Evolutionary conservation across 345 rosid genomes (phyloP), one percentile per base, ranked within the genome.

Genomic region (Gossypium longicalyx): DNA sequence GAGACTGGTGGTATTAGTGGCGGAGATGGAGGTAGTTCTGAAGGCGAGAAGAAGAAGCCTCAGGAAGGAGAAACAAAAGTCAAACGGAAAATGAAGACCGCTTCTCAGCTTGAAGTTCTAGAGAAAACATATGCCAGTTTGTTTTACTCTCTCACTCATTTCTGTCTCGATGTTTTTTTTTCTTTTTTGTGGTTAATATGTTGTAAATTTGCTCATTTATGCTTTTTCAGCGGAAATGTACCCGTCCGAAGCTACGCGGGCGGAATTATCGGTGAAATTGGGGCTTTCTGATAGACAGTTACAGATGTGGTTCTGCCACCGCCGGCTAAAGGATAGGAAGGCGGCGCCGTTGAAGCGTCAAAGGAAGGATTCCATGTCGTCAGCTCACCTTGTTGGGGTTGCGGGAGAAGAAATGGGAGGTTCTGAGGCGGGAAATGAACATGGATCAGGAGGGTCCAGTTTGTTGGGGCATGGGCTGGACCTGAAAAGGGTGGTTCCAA

Each of bases 241-340:
- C 72, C 98, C 99, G 0, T 82, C 97, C 0, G 98, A 96, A 83
- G 85, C 89, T 5, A 84, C 83, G 77, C 86, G 98, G 58, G 88
- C 80, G 6, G 90, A 86, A 73, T 76, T 96, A 44, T 93, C 99
- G 1, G 89, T 88, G 80, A 89, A 88, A 78, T 85, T 93, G 61
- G 96, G 93, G 51, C 90, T 96, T 29, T 68, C 97, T 19, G 99
- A 96, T 82, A 91, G 99, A 83, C 99, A 96, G 72, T 84, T 96
- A 78, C 99, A 96, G 93, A 96, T 93, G 98, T 96, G 99, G 99
- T 96, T 96, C 81, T 96, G 99, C 66, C 99, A 96, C 83, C 84
- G 99, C 85, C 80, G 99, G 77, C 79, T 96, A 77, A 96, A 93
- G 83, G 98, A 96, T 82, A 76, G 93, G 78, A 94, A 94, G 86